Conservation (phyloP, 805 yeast species). For the Starmerella powellii region DNA sequence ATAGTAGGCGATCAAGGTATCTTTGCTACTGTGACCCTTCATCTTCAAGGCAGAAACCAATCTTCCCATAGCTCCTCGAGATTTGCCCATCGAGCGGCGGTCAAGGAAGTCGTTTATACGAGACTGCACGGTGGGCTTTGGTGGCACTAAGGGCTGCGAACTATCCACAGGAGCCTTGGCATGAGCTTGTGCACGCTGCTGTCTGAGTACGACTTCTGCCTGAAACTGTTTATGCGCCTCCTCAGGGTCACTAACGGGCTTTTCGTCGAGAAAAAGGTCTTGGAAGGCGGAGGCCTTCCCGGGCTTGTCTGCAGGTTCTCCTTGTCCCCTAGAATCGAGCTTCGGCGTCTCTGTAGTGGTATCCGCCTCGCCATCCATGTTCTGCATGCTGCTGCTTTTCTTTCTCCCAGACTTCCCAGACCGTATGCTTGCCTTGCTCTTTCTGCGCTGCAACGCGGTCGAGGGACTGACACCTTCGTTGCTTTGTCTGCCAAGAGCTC, state of each 20-base stretch:
- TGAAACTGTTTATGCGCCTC: no score
- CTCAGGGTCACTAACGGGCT: no score
- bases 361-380: no score
- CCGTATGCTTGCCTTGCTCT: conserved; percentile 2
- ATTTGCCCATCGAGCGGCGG: conserved; percentile 3
- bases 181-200: no score
- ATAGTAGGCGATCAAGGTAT: conserved; percentile 12
- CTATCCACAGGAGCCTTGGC: no score
- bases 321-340: no score
- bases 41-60: conserved; percentile 6
- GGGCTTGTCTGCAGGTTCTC: no score
- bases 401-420: conserved; percentile 4
- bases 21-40: not conserved
- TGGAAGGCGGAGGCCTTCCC: no score
- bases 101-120: conserved; percentile 1
- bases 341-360: no score
- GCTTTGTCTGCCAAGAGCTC: conserved; percentile 1
- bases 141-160: not conserved
- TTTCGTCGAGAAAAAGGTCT: no score
- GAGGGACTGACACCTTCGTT: not conserved
- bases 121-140: not conserved
- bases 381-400: no score
- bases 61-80: conserved; percentile 5
- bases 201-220: no score
- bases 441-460: not conserved